phyloP scores from a whole-genome alignment of 2,329 filamentous ascomycete species.

The Aspergillus brunneoviolaceus region DNA sequence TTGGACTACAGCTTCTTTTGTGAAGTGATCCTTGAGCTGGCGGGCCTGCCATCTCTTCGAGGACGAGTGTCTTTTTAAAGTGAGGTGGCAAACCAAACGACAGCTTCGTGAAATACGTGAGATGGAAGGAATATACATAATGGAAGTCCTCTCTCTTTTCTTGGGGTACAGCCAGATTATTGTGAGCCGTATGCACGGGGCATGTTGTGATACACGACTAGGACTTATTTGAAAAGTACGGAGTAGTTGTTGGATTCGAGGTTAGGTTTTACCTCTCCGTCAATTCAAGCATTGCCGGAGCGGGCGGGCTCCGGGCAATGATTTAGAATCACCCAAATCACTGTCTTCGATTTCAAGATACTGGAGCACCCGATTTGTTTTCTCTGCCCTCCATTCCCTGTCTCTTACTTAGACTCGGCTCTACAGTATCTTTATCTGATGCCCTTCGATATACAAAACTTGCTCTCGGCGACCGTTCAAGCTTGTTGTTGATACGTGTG shows the following conservation, averaged over 20 bases:
- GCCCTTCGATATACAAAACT: no score
- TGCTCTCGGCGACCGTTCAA: no score
- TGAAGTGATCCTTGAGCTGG: slow-evolving; percentile 70
- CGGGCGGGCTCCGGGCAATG: neutral
- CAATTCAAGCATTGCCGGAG: neutral
- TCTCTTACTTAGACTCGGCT: no score
- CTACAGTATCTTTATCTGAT: no score
- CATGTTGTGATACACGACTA: neutral
- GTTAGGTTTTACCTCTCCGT: neutral
- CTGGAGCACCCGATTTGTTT: no score
- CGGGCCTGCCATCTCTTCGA: slow-evolving; percentile 80
- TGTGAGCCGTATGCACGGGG: neutral
- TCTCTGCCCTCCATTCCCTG: no score
- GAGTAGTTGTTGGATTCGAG: neutral
- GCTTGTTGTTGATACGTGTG: no score
- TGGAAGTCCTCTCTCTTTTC: neutral
- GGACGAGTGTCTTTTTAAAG: slow-evolving; percentile 46
- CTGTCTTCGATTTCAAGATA: no score
- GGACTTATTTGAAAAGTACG: no score
- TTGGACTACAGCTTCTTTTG: slow-evolving; percentile 72
- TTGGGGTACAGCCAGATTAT: neutral
- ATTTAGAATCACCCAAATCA: neutral
- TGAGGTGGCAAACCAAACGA: slow-evolving; percentile 22
- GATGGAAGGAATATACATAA: neutral
- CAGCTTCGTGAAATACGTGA: neutral